phyloP scores from a whole-genome alignment of 306 rosid genomes.

The Prosopis cineraria region DNA sequence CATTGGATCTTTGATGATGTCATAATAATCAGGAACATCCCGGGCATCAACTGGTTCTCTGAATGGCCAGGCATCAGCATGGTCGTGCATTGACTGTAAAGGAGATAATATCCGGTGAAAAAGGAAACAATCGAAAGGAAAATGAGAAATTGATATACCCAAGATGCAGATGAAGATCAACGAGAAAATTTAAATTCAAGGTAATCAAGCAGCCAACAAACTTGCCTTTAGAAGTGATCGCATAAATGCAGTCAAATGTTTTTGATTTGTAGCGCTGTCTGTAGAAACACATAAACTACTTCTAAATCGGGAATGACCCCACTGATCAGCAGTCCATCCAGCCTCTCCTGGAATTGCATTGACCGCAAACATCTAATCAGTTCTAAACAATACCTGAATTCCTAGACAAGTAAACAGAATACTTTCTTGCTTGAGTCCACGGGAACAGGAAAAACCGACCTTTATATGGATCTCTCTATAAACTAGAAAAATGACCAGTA shows the following conservation, averaged over 20 bases:
- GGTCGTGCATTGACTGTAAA: constrained; percentile 78
- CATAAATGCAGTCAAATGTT: constrained; percentile 75
- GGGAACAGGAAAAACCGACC: not conserved
- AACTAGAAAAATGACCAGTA: not conserved
- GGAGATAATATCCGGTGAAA: constrained; percentile 27
- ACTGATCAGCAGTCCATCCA: constrained; percentile 96
- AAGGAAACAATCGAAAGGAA: not conserved
- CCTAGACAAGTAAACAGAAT: constrained; percentile 5
- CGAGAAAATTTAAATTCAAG: not conserved
- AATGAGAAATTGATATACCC: not conserved
- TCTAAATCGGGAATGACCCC: constrained; percentile 83
- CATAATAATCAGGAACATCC: constrained; percentile 97
- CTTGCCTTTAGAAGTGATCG: constrained; percentile 85
- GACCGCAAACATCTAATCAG: constrained; percentile 33
- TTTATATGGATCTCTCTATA: not conserved
- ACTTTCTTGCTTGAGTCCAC: not conserved
- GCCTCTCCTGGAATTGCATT: constrained; percentile 78
- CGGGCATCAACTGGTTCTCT: constrained; percentile 93
- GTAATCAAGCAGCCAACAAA: constrained; percentile 28
- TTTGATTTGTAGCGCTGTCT: constrained; percentile 64
- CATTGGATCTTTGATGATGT: constrained; percentile 92
- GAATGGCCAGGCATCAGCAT: constrained; percentile 95
- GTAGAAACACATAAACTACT: constrained; percentile 49
- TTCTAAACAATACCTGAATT: constrained; percentile 9
- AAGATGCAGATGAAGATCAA: not conserved